Base-by-base conservation (phyloP, 805 yeast species). In the Pachysolen tannophilus region DNA sequence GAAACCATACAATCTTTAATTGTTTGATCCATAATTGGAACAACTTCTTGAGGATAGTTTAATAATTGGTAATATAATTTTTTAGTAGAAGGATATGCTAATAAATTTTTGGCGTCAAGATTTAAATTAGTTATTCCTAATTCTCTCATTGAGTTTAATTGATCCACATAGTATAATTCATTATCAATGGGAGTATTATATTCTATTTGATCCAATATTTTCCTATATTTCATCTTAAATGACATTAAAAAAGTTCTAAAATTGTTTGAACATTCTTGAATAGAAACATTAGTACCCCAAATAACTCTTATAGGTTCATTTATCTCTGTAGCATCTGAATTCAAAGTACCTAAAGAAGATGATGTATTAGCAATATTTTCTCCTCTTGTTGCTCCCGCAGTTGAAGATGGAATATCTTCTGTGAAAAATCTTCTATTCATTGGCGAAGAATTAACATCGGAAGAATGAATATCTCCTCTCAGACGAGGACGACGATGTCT, bases 251-350 rank as follows among this genome's bases (percentile, higher is more conserved):
- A 92, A 43, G 78, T 78, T 44, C 94, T 69, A 61, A 92, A 90
- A 33, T 73, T 69, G 45, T 76, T 81, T 26, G 83, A 72, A 47
- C 92, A 80, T 51, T 92, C 96, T 50, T 78, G 84, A 50, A 92
- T 88, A 32, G 94, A 82, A 19, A 92, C 95, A 52, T 90, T 87
- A 1, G 98, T 92, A 59, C 98, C 98, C 98, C 98, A 92, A 50
- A 92, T 90, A 35, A 92, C 95, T 49, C 94, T 72, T 17, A 78
- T 76, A 1, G 95, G 94, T 44, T 82, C 95, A 35, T 73, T 75
- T n/a, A n/a, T n/a, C 17, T 65, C 62, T 34, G 63, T 56, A 7
- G 50, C 50, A 13, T 57, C 56, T 13, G 49, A 55, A 3, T 53
- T 43, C 7, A 47, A 37, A 1, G 48, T 48, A 21, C 46, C 35